Evolutionary conservation across 345 rosid species (phyloP).

Genomic region (Noccaea caerulescens): DNA sequence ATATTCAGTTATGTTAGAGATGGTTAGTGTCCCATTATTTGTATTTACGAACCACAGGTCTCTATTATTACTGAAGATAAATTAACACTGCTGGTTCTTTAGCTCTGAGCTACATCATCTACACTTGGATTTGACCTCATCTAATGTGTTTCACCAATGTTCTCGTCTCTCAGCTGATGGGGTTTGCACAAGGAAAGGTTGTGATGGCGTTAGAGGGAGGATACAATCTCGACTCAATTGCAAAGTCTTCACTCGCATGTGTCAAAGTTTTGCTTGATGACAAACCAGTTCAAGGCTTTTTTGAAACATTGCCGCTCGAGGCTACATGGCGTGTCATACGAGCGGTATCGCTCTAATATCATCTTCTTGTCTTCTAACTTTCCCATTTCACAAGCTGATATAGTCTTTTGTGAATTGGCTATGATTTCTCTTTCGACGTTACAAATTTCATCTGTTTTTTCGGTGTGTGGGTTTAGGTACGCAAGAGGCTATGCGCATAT

Average conservation of each 20-base stretch:
- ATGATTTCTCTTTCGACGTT: background rate
- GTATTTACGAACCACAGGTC: too few relatives aligned
- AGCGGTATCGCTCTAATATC: constrained; percentile 52
- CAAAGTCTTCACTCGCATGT: constrained; percentile 89
- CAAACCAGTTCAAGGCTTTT: constrained; percentile 54
- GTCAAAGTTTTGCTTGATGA: constrained; percentile 76
- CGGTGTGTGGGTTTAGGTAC: constrained; percentile 71
- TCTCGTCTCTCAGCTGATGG: constrained; percentile 68
- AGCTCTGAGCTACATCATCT: background rate
- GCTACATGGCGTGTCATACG: constrained; percentile 88
- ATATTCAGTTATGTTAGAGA: constrained; percentile 73
- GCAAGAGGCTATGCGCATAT: constrained; percentile 56
- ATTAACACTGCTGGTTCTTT: background rate
- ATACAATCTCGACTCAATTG: constrained; percentile 80
- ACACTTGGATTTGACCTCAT: background rate
- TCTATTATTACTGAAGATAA: background rate
- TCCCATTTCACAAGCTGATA: background rate
- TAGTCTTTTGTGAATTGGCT: background rate
- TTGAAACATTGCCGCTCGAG: constrained; percentile 79
- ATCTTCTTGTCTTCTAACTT: constrained; percentile 9
- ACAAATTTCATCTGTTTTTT: too few relatives aligned
- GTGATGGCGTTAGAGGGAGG: constrained; percentile 94
- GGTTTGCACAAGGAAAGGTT: constrained; percentile 81
- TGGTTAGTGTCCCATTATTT: constrained; percentile 69
- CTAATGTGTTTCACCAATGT: constrained; percentile 26